These are phyloP conservation scores for Magnusiomyces magnusii DNA, from an alignment of 1,139 yeast species.

Conservation along the genomic window DNA sequence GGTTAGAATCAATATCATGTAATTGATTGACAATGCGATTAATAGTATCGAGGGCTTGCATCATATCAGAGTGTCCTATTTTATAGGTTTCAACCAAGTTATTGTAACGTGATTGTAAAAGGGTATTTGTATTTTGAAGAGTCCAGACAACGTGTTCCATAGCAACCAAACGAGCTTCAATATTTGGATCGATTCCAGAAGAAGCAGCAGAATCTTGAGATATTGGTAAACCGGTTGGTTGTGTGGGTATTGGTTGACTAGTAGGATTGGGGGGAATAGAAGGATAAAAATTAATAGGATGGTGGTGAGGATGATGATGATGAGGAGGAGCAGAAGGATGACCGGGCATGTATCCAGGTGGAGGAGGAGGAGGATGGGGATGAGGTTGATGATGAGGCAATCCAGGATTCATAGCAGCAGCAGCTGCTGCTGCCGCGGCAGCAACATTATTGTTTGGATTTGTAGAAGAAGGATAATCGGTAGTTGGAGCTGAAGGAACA, in stretches of 20 bases:
- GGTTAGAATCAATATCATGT: background rate
- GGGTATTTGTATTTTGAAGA: constrained; percentile 12
- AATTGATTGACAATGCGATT: constrained; percentile 10
- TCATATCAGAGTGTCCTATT: constrained; percentile 10
- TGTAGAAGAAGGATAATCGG: constrained; percentile 19
- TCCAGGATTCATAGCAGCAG: background rate
- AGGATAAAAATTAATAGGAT: background rate
- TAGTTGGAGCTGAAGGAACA: constrained; percentile 26
- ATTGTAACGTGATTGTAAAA: constrained; percentile 10
- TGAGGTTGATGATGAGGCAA: constrained; percentile 17
- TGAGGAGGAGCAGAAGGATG: constrained; percentile 8
- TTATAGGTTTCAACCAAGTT: constrained; percentile 12
- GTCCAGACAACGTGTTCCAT: constrained; percentile 21
- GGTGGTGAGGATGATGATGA: background rate
- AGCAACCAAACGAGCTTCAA: constrained; percentile 18
- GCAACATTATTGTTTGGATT: background rate
- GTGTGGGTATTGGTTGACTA: background rate
- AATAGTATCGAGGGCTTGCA: constrained; percentile 11
- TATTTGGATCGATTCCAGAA: constrained; percentile 12
- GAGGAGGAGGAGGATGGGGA: constrained; percentile 17
- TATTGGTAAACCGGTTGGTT: background rate
- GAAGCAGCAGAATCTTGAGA: constrained; percentile 5
- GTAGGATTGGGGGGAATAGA: background rate
- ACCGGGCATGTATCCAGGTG: background rate
- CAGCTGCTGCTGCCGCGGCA: constrained; percentile 1